Conservation (phyloP, 2,329 filamentous ascomycete species). For the Paraphaeosphaeria sporulosa region DNA sequence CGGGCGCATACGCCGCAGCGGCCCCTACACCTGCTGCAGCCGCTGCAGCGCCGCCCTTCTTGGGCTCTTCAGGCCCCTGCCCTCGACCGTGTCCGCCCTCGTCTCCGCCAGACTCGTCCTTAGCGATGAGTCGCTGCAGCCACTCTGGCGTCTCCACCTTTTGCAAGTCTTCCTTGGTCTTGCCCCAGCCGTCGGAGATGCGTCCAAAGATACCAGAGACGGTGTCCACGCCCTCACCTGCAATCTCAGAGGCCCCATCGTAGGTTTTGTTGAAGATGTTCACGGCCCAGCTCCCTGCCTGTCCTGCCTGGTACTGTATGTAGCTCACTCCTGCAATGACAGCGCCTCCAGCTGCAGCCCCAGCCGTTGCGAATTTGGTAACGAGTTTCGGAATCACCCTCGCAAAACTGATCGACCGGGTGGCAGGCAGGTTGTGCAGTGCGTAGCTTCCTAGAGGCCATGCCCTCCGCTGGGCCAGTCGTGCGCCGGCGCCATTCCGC, state of each 20-base stretch:
- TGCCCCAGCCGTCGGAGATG: slow-evolving; percentile 81
- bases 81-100: slow-evolving; percentile 49
- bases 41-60: slow-evolving; percentile 63
- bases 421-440: slow-evolving; percentile 79
- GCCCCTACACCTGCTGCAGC: slow-evolving; percentile 74
- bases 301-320: slow-evolving; percentile 92
- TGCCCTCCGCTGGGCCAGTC: slow-evolving; percentile 60
- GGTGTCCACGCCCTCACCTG: slow-evolving; percentile 73
- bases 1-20: slow-evolving; percentile 80
- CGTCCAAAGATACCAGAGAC: slow-evolving; percentile 80
- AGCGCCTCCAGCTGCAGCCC: slow-evolving; percentile 89
- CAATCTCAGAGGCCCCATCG: slow-evolving; percentile 74
- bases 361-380: slow-evolving; percentile 86
- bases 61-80: slow-evolving; percentile 55
- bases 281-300: slow-evolving; percentile 78
- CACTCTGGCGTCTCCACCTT: slow-evolving; percentile 75
- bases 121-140: slow-evolving; percentile 74
- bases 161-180: slow-evolving; percentile 80
- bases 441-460: slow-evolving; percentile 81
- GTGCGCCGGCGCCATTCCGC: slow-evolving; percentile 44
- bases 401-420: slow-evolving; percentile 72
- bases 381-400: slow-evolving; percentile 81
- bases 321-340: slow-evolving; percentile 89
- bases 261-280: slow-evolving; percentile 77
- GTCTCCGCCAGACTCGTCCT: slow-evolving; percentile 49